Evolutionary conservation across 257 asterid species (phyloP).

Genomic region (Nicotiana sylvestris): DNA sequence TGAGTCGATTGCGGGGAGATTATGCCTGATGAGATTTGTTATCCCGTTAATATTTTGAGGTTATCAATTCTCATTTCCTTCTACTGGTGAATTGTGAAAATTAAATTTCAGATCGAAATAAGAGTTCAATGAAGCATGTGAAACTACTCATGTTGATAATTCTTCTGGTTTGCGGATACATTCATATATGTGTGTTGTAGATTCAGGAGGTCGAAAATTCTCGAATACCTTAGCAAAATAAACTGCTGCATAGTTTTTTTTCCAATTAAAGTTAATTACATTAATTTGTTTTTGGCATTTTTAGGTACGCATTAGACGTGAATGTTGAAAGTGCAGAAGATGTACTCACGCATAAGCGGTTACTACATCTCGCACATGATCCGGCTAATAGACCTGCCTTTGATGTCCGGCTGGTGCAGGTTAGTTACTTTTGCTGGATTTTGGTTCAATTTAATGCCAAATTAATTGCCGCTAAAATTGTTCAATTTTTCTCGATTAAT

Average conservation of each 20-base stretch:
- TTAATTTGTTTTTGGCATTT: slow-evolving; percentile 29
- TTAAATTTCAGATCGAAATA: background rate
- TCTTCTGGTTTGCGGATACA: background rate
- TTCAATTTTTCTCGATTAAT: background rate
- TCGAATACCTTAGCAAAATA: background rate
- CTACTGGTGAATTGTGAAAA: background rate
- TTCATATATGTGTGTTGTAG: background rate
- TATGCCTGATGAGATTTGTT: background rate
- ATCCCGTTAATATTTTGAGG: background rate
- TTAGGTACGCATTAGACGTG: slow-evolving; percentile 94
- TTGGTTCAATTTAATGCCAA: background rate
- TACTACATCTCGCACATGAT: slow-evolving; percentile 79
- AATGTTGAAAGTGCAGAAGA: slow-evolving; percentile 96
- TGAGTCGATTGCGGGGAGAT: background rate
- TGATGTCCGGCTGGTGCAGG: slow-evolving; percentile 98
- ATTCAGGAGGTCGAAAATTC: background rate
- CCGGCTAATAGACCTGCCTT: slow-evolving; percentile 86
- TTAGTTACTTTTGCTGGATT: slow-evolving; percentile 15
- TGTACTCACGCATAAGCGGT: slow-evolving; percentile 82
- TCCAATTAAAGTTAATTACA: background rate
- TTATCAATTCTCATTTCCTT: background rate
- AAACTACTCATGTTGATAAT: background rate
- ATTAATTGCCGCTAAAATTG: background rate
- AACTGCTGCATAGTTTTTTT: background rate
- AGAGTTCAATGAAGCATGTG: background rate